Conservation (phyloP, 2,329 filamentous ascomycete species). For the Myriangium duriaei region DNA sequence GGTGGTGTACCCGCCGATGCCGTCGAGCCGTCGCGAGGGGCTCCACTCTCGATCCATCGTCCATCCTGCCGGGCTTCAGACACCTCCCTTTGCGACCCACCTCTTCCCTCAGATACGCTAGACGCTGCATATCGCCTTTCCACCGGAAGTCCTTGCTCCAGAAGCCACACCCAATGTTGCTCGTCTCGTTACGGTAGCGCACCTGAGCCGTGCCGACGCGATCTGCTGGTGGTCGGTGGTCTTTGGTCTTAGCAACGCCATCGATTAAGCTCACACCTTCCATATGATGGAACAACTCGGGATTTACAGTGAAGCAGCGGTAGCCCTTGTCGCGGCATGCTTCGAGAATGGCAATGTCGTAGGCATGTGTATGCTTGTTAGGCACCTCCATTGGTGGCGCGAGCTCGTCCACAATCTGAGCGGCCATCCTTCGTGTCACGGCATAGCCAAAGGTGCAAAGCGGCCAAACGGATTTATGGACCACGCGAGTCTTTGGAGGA, state of each 20-base stretch:
- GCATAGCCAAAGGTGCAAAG: slow-evolving; percentile 34
- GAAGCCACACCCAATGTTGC: slow-evolving; percentile 28
- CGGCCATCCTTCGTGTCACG: slow-evolving; percentile 26
- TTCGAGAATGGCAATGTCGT: slow-evolving; percentile 26
- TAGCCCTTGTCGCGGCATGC: slow-evolving; percentile 25
- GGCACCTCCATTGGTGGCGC: slow-evolving; percentile 25
- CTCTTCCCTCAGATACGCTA: slow-evolving; percentile 25
- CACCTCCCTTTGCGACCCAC: slow-evolving; percentile 28
- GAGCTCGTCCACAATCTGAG: slow-evolving; percentile 23
- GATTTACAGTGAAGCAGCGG: slow-evolving; percentile 24
- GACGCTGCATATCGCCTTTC: slow-evolving; percentile 19
- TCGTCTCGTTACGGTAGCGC: slow-evolving; percentile 16
- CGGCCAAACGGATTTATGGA: slow-evolving; percentile 31
- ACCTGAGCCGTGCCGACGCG: slow-evolving; percentile 15
- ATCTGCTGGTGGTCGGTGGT: slow-evolving; percentile 19
- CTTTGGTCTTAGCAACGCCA: slow-evolving; percentile 22
- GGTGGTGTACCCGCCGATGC: too few relatives aligned
- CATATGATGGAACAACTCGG: slow-evolving; percentile 29
- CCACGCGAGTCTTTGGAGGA: slow-evolving; percentile 24
- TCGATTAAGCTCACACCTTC: slow-evolving; percentile 27
- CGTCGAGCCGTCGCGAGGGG: neutral
- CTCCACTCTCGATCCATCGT: slow-evolving; percentile 4
- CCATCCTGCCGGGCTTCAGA: slow-evolving; percentile 15
- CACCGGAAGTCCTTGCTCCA: slow-evolving; percentile 28
- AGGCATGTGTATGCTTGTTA: slow-evolving; percentile 21